Evolutionary conservation across 2,329 filamentous ascomycete genomes (phyloP), one percentile per base, ranked within the genome.

Genomic region (Hawksworthiomyces lignivorus): DNA sequence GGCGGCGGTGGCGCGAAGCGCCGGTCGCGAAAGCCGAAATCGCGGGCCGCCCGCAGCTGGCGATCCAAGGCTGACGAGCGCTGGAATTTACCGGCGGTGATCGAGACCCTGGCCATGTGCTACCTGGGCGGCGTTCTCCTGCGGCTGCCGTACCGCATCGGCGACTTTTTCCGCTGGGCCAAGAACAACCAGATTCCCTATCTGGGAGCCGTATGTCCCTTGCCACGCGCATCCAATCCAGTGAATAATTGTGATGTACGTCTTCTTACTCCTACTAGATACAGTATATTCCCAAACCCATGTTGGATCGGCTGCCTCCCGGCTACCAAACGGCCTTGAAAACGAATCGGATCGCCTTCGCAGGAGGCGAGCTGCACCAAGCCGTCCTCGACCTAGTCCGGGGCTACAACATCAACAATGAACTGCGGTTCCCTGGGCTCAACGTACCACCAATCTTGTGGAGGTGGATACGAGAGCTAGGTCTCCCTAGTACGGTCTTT

Each of bases 81-180:
- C 33, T 73, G 77, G 67, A 66, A 70, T 36, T 53, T 77, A 52
- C 88, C 89, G 1, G 77, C 67, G 39, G 64, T 94, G 27, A 64
- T 85, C 31, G 89, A 95, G 51, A 83, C 82, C 1, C 62, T 97
- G 39, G 80, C 72, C 2, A 59, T 95, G 10, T 88, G 85, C 56
- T 96, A 96, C 62, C 62, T 96, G 26, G 89, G 79, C 2, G 79
- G 79, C 28, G 54, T 92, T 34, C 67, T 95, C 20, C 68, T 95
- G 51, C 78, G 83, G 43, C 68, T 92, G 43, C 87, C 89, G 0
- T 70, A 86, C n/a, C 78, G 80, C 18, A 65, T 90, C 7, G 82
- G 79, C 10, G 85, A 94, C 49, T 61, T 97, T 11, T 72, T 72
- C 41, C 65, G 68, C 33, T 94, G 85, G 80, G 77, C 76, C 14